Base-by-base conservation (phyloP, 2,329 filamentous ascomycete species). In the Lizonia empirigonia region DNA sequence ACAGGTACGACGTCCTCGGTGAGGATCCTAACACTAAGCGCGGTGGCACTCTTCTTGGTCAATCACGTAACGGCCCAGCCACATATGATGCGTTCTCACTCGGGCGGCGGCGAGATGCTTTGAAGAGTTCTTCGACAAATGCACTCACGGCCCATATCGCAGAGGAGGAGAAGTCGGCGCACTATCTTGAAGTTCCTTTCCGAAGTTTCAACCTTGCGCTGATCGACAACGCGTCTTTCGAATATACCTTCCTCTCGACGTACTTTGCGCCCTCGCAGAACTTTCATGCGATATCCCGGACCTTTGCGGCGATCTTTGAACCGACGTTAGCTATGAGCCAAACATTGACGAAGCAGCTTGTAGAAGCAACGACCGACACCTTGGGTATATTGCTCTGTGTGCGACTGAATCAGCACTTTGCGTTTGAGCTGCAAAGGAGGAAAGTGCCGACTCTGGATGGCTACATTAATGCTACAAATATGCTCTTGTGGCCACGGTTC, bases 401-500 rank as follows among this genome's bases (percentile, higher is more conserved):
- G 24, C 86, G 94, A 5, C 76, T 99, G 13, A 99, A 96, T 63
- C 94, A 97, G 69, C 90, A 94, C 62, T 87, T 93, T 52, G 92
- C 94, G 13, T 99, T 99, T 69, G 90, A 96, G 73, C 81, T 97
- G 26, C 94, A 99, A 73, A 84, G 93, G 9, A 86, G 93, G 46
- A 93, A 95, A 69, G 85, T 97, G 1, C 94, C 94, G 0, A 87
- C 91, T 5, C 86, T 90, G 2, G 94, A 99, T 68, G 82, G 85
- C 30, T 99, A 99, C 70, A 87, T 97, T 69, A 99, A 99, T 71
- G 92, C 86, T 36, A 96, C 91, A 5, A 92, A 89, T 67, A 99
- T 99, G 91, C 84, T 94, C 2, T 83, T 99, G 5, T 99, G 94
- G 94, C 94, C 94, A 7, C 87, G 93, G 20, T 89, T 99, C 65